Evolutionary conservation across 169 alveolate genomes (phyloP), one percentile per base, ranked within the genome.

Genomic region (Eimeria praecox): DNA sequence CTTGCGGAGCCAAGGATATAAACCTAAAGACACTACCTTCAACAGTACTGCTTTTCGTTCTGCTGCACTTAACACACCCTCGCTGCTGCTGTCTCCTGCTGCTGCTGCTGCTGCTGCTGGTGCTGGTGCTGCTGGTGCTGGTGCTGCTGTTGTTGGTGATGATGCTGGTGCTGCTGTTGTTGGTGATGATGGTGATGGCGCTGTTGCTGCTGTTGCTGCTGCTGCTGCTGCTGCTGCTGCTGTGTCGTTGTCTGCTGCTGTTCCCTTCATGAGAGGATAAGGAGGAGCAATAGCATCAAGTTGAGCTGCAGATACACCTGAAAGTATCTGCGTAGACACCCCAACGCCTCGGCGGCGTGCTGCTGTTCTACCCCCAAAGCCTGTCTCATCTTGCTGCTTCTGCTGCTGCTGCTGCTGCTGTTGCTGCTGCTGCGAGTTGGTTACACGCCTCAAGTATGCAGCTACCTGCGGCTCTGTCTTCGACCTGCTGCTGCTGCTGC

Each of bases 1-100:
- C 30, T 89, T 89, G 24, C 87, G 20, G 8, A 89, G 87, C 95
- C 95, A 89, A 16, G 95, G 95, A 20, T n/a, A 44, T 24, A 89
- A 54, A 3, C 95, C 95, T 1, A 64, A 30, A 66, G 69, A 82
- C 38, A 89, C 95, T 1, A 89, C 40, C 20, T 66, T 82, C 2
- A 38, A 1, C 33, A 89, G 40, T 9, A 89, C 75, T 22, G 24
- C 20, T 30, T 33, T 64, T 64, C 87, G 6, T 14, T 89, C 95
- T 42, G 64, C 87, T 16, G 64, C 95, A 4, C 40, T 44, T 40
- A 89, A 10, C 16, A 66, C 94, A 35, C 42, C 38, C 35, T 33
- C 44, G n/a, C n/a, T n/a, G n/a, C n/a, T n/a, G n/a, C n/a, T n/a
- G n/a, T n/a, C n/a, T n/a, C n/a, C n/a, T n/a, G 52, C 44, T 18